Conservation (phyloP, 2,329 filamentous ascomycete genomes). For the Ilyonectria robusta region DNA sequence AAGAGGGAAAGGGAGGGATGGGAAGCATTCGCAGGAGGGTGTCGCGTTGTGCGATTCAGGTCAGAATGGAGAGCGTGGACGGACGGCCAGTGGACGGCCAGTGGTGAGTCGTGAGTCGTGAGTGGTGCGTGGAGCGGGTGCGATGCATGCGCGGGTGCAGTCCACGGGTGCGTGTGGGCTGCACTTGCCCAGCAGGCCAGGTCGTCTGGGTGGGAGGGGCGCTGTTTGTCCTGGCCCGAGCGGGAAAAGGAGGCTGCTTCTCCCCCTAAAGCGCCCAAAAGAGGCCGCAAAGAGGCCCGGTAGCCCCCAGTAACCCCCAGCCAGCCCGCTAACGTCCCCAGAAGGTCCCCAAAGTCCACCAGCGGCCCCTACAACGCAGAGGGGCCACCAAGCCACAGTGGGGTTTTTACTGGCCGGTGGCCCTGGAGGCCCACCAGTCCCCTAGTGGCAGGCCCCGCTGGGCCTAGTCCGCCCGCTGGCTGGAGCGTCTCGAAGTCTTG, state of each 20-base stretch:
- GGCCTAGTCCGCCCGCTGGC: slow-evolving; percentile 42
- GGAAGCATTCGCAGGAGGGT: slow-evolving; percentile 35
- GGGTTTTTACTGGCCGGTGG: slow-evolving; percentile 35
- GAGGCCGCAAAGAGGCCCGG: slow-evolving; percentile 10
- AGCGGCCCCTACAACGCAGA: slow-evolving; percentile 18
- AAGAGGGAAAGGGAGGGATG: slow-evolving; percentile 25
- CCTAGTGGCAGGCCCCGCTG: slow-evolving; percentile 32
- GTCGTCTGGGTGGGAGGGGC: slow-evolving; percentile 13
- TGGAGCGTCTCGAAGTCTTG: slow-evolving; percentile 39
- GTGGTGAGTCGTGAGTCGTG: slow-evolving; percentile 17
- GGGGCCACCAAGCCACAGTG: slow-evolving; percentile 40
- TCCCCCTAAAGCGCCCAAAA: slow-evolving; percentile 20
- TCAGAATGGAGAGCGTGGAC: slow-evolving; percentile 26
- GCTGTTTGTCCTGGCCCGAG: slow-evolving; percentile 28
- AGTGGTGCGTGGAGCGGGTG: slow-evolving; percentile 17
- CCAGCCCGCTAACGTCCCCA: slow-evolving; percentile 8
- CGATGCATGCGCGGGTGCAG: slow-evolving; percentile 39
- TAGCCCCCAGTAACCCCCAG: neutral
- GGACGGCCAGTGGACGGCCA: slow-evolving; percentile 22
- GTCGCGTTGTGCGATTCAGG: slow-evolving; percentile 41
- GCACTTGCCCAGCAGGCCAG: slow-evolving; percentile 4
- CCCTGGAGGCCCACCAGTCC: slow-evolving; percentile 37
- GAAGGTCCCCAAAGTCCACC: slow-evolving; percentile 3
- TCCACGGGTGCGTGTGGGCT: slow-evolving; percentile 28
- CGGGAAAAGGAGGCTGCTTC: slow-evolving; percentile 30